phyloP scores from a whole-genome alignment of 306 rosid species.

The Hylodesmum podocarpum region DNA sequence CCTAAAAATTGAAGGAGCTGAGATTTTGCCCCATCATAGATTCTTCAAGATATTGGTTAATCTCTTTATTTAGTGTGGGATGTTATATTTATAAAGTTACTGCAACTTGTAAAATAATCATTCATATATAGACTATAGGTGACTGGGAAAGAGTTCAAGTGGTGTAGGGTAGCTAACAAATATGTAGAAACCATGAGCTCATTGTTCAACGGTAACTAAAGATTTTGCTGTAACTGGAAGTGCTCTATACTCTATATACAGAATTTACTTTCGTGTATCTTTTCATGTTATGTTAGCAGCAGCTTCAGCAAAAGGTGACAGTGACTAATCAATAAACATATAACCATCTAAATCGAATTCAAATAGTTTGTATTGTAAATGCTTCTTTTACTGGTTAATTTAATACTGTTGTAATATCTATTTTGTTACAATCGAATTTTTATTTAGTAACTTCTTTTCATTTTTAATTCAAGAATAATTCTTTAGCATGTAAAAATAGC shows the following conservation, averaged over 20 bases:
- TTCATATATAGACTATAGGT: conserved; percentile 12
- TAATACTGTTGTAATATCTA: too few relatives aligned
- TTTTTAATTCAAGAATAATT: too few relatives aligned
- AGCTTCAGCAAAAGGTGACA: not conserved
- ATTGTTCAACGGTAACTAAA: not conserved
- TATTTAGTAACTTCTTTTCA: too few relatives aligned
- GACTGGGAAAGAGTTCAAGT: conserved; percentile 11
- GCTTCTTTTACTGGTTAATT: too few relatives aligned
- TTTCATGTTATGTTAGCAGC: not conserved
- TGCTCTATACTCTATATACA: not conserved
- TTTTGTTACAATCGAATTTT: too few relatives aligned
- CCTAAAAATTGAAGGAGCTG: conserved; percentile 6
- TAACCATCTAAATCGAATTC: too few relatives aligned
- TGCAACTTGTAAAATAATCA: conserved; percentile 32
- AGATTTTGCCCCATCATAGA: conserved; percentile 13
- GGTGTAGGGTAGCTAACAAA: conserved; percentile 14
- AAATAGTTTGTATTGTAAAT: too few relatives aligned
- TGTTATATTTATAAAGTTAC: conserved; percentile 1
- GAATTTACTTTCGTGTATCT: not conserved
- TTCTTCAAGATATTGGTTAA: conserved; percentile 4
- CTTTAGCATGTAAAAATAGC: too few relatives aligned
- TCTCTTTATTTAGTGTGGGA: not conserved
- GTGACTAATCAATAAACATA: too few relatives aligned
- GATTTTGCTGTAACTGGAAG: conserved; percentile 12
- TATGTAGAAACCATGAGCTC: conserved; percentile 22